Evolutionary conservation across 2,329 filamentous ascomycete genomes (phyloP).

Genomic region (Stemphylium vesicarium): DNA sequence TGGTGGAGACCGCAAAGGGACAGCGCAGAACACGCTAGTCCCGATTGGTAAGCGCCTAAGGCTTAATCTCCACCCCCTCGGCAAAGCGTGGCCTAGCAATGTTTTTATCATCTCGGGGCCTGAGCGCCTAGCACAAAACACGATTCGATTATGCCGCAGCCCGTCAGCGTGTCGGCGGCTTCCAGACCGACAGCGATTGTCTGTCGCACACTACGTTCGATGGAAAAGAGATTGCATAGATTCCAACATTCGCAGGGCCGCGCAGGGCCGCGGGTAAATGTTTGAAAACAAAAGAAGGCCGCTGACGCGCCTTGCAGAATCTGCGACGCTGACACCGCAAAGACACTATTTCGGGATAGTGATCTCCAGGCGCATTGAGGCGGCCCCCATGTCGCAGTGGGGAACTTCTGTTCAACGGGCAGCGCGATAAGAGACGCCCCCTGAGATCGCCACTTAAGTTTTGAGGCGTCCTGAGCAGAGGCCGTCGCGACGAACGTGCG

Average conservation of each 20-base stretch:
- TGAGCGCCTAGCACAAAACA: slow-evolving; percentile 11
- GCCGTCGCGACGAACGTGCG: slow-evolving; percentile 5
- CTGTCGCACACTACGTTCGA: too few relatives aligned
- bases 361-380: slow-evolving; percentile 20
- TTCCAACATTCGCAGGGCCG: slow-evolving; percentile 7
- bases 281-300: slow-evolving; percentile 15
- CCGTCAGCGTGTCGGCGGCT: background rate
- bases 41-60: slow-evolving; percentile 10
- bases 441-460: slow-evolving; percentile 16
- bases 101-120: slow-evolving; percentile 24
- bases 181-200: too few relatives aligned
- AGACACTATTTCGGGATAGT: slow-evolving; percentile 16
- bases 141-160: too few relatives aligned
- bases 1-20: slow-evolving; percentile 16
- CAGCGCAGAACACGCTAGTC: slow-evolving; percentile 15
- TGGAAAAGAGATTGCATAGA: background rate
- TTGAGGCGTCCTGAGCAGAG: slow-evolving; percentile 11
- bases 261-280: slow-evolving; percentile 8
- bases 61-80: slow-evolving; percentile 26
- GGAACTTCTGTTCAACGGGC: slow-evolving; percentile 18
- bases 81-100: slow-evolving; percentile 13
- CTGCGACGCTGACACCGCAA: slow-evolving; percentile 27
- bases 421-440: slow-evolving; percentile 20
- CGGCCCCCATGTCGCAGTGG: slow-evolving; percentile 14
- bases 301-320: slow-evolving; percentile 23